Evolutionary conservation across 1,284 basidiomycete species (phyloP), one percentile per base, ranked within the genome.

Genomic region (Trametes sp.): DNA sequence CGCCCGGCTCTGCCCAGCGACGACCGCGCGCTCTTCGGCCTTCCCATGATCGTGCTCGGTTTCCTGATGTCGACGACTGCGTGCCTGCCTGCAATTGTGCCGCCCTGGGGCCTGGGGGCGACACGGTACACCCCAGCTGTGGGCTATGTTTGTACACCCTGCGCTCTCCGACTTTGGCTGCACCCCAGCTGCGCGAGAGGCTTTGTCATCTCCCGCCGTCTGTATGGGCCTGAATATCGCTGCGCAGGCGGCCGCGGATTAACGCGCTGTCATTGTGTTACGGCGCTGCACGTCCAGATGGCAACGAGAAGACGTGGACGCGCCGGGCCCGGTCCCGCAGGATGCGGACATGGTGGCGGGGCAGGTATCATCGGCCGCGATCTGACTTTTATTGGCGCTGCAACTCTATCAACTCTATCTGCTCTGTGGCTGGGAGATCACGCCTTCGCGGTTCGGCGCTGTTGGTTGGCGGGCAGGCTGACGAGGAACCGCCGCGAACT

Each of bases 341-440:
- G 42, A 28, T 54, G 50, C 57, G 57, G 51, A 48, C 51, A 54
- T 54, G 29, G 24, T 19, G 44, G 26, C 26, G 4, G 28, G 1
- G 33, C 33, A 1, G 9, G n/a, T 16, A 38, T 54, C 23, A 54
- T 46, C 44, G 24, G 9, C n/a, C 24, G 24, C 21, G 29, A 58
- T 52, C 49, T 57, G 23, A 31, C 26, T 33, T 46, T 24, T 36
- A 5, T 5, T 33, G 31, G 31, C 31, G 11, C 31, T 33, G 31
- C 31, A 33, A 33, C 31, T 33, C 31, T 53, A 50, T 42, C 57
- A 59, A 59, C 51, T 59, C 51, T 38, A 54, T 59, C 50, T 45
- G 50, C 26, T 13, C 19, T 11, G 41, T 54, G 50, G 50, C 50
- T 45, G 41, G 42, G 19, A 24, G 19, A 59, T 59, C 57, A 53